A percentile compares a stretch with the other conserved stretches of the same genome.
Evolutionary conservation across 768 basidiomycete genomes (phyloP).

Genomic region (Tremella mesenterica): DNA sequence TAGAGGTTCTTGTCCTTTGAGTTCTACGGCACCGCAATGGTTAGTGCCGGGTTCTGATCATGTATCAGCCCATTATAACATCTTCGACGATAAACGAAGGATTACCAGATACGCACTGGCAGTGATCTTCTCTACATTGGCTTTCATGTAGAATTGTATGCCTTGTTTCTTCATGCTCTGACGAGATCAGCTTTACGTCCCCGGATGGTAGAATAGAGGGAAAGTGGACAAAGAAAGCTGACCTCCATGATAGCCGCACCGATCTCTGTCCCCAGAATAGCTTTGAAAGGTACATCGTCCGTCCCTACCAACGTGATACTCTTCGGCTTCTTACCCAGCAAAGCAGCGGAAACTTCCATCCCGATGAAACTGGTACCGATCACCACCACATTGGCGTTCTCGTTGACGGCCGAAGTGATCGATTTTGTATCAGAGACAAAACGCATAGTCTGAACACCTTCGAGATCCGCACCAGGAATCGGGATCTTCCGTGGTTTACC

Average conservation of each 20-base stretch:
- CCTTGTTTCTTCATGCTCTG: conserved; percentile 74
- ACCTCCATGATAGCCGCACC: conserved; percentile 72
- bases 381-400: conserved; percentile 72
- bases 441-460: conserved; percentile 70
- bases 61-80: background rate
- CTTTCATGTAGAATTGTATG: conserved; percentile 72
- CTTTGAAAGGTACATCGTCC: conserved; percentile 71
- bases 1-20: conserved; percentile 56
- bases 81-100: background rate
- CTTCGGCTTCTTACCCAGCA: conserved; percentile 60
- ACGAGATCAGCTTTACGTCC: conserved; percentile 4
- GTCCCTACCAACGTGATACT: conserved; percentile 76
- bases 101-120: conserved; percentile 44
- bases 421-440: conserved; percentile 62
- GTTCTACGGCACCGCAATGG: conserved; percentile 57
- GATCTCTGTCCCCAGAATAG: conserved; percentile 69
- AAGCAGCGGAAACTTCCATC: conserved; percentile 70
- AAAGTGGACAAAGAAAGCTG: no score
- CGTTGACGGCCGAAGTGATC: conserved; percentile 44
- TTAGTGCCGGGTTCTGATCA: conserved; percentile 46
- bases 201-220: no score
- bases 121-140: conserved; percentile 60
- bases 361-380: conserved; percentile 86
- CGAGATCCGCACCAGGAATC: conserved; percentile 62
- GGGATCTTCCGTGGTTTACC: conserved; percentile 65